phyloP scores from a whole-genome alignment of 2,329 filamentous ascomycete species.

The Ilyonectria sp. region DNA sequence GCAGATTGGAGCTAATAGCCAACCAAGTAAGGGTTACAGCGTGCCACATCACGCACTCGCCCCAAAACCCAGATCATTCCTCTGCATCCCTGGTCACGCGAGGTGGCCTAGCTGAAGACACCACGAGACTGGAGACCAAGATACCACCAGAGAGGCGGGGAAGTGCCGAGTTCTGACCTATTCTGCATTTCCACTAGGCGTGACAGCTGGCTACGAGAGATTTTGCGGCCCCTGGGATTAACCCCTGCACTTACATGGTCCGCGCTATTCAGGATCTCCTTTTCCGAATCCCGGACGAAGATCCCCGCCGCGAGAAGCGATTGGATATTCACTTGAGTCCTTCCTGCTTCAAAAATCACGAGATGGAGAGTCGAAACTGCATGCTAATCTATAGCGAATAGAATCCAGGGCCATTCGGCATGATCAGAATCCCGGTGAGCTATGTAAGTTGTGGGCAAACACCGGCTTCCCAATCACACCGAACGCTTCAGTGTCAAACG shows the following conservation, averaged over 20 bases:
- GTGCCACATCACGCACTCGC: not conserved
- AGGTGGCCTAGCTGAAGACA: not conserved
- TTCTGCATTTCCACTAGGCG: not conserved
- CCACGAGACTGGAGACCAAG: not conserved
- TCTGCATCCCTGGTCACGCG: not conserved
- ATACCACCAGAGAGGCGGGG: not conserved
- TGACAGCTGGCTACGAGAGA: not conserved
- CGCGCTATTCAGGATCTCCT: not conserved
- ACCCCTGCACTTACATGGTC: not conserved
- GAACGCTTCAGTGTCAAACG: not conserved
- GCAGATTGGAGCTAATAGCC: not conserved
- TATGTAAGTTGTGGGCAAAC: not conserved
- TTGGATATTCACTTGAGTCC: not conserved
- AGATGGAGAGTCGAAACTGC: not conserved
- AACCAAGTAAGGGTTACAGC: not conserved
- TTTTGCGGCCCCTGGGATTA: not conserved
- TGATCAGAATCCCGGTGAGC: not conserved
- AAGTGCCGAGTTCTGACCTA: not conserved
- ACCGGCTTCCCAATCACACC: not conserved
- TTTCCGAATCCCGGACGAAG: not conserved
- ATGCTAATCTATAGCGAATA: not conserved
- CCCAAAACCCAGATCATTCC: not conserved
- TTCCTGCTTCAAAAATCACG: not conserved
- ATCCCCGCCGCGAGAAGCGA: not conserved
- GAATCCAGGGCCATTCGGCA: not conserved